Evolutionary conservation across 2,329 filamentous ascomycete genomes (phyloP).

Genomic region (Xylariaceae sp.): DNA sequence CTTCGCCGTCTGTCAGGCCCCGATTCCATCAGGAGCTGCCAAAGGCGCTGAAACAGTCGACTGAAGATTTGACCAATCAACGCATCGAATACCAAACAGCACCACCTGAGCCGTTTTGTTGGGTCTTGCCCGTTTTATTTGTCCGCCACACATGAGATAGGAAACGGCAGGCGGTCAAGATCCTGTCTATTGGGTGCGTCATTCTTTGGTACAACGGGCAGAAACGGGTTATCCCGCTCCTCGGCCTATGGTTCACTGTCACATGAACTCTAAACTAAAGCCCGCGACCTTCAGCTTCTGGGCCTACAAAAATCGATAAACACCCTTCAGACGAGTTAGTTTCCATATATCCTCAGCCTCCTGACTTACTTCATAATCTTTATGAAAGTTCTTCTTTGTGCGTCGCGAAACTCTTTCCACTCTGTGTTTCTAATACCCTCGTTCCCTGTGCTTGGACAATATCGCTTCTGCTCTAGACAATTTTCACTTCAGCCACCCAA

Average conservation of each 20-base stretch:
- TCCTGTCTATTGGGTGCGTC: constrained; percentile 16
- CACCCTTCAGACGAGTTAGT: not conserved
- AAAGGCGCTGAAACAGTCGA: not conserved
- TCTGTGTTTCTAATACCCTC: constrained; percentile 8
- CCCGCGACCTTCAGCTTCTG: not conserved
- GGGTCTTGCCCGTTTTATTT: not conserved
- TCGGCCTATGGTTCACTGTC: constrained; percentile 11
- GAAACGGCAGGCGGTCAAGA: constrained; percentile 22
- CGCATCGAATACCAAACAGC: not conserved
- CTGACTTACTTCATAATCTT: not conserved
- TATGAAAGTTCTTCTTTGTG: constrained; percentile 19
- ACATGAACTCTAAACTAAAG: constrained; percentile 21
- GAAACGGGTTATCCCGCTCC: constrained; percentile 11
- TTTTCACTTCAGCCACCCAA: constrained; percentile 31
- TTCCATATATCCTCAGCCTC: too few species aligned
- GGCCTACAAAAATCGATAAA: not conserved
- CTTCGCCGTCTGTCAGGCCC: too few species aligned
- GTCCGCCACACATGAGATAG: not conserved
- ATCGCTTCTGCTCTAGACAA: constrained; percentile 4
- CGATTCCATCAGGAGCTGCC: too few species aligned
- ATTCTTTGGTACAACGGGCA: constrained; percentile 24
- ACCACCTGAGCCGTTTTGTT: constrained; percentile 15
- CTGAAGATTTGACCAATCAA: constrained; percentile 6
- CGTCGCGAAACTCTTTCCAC: constrained; percentile 9
- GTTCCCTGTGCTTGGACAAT: constrained; percentile 5